Base-by-base conservation (phyloP, 2,329 filamentous ascomycete species). In the Fusarium bactridioides region DNA sequence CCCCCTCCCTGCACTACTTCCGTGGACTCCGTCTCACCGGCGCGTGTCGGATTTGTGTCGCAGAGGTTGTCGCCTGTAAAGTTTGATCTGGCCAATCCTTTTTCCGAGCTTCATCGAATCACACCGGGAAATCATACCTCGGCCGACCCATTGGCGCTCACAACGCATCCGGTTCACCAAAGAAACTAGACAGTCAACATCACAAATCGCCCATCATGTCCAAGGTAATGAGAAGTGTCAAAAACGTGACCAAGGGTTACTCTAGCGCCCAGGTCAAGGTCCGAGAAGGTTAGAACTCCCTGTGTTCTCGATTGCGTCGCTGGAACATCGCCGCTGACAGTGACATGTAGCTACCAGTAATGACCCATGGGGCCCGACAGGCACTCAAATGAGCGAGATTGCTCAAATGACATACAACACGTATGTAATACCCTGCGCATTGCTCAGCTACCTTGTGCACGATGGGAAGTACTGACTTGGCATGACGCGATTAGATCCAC, bases 191-290 rank as follows among this genome's bases (percentile, higher is more conserved):
- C 45, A 53, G 29, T 43, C 61, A 59, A 44, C 23, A 53, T 53
- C 41, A 70, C 62, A 63, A 69, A 63, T 77, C 76, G 79, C 78
- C 81, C 82, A 81, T 56, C 80, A 99, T 99, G 96, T 98, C 95
- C 67, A 97, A 97, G 85, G 94, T 98, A 82, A 94, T 98, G 81
- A 90, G 96, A 84, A 97, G 94, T 82, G 95, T 98, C 79, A 98
- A 98, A 87, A 99, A 98, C 87, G 95, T 99, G 84, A 98, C 96
- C 83, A 99, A 98, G 86, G 96, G 96, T 78, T 99, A 99, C 82
- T 98, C 95, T 40, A 91, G 89, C 75, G 94, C 97, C 78, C 95
- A 99, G 87, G 94, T 98, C 83, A 98, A 98, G 87, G 96, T 99
- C 83, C 92, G 95, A 86, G 95, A 97, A 93, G 94, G 94, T 97